phyloP scores from a whole-genome alignment of 2,329 filamentous ascomycete genomes.

The Pyrenochaeta sp. region DNA sequence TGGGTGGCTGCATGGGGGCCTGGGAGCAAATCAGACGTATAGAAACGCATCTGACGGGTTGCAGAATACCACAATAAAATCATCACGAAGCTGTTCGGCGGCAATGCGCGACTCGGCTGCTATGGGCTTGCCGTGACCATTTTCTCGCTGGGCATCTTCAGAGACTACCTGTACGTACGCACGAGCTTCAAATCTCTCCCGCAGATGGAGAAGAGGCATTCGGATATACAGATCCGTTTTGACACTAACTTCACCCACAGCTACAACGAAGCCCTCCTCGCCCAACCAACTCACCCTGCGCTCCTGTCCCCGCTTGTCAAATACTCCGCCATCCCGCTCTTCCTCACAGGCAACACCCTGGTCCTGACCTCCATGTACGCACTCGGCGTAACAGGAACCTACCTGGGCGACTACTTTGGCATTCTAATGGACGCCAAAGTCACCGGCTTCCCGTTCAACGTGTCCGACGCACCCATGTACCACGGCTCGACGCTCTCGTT shows the following conservation, averaged over 20 bases:
- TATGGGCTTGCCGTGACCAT: slow-evolving; percentile 89
- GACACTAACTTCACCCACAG: slow-evolving; percentile 55
- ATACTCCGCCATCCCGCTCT: slow-evolving; percentile 73
- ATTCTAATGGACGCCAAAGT: slow-evolving; percentile 97
- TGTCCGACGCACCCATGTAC: slow-evolving; percentile 94
- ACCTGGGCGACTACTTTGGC: slow-evolving; percentile 97
- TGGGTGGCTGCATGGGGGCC: not conserved
- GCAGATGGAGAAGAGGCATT: not conserved
- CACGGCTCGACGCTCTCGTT: slow-evolving; percentile 93
- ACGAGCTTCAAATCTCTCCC: not conserved
- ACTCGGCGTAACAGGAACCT: slow-evolving; percentile 93
- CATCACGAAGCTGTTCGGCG: slow-evolving; percentile 85
- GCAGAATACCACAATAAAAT: slow-evolving; percentile 90
- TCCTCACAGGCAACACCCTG: slow-evolving; percentile 80
- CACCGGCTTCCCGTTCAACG: slow-evolving; percentile 94
- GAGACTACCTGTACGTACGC: slow-evolving; percentile 66
- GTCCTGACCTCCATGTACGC: slow-evolving; percentile 91
- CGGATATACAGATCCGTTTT: not conserved
- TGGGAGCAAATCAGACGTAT: not conserved
- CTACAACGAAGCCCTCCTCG: slow-evolving; percentile 83
- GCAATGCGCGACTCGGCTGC: slow-evolving; percentile 80
- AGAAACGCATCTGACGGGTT: slow-evolving; percentile 5
- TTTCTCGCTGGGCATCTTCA: slow-evolving; percentile 88
- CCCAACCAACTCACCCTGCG: slow-evolving; percentile 77
- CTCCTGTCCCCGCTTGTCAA: slow-evolving; percentile 69